Evolutionary conservation across 768 basidiomycete genomes (phyloP).

Genomic region (Suillus bovinus): DNA sequence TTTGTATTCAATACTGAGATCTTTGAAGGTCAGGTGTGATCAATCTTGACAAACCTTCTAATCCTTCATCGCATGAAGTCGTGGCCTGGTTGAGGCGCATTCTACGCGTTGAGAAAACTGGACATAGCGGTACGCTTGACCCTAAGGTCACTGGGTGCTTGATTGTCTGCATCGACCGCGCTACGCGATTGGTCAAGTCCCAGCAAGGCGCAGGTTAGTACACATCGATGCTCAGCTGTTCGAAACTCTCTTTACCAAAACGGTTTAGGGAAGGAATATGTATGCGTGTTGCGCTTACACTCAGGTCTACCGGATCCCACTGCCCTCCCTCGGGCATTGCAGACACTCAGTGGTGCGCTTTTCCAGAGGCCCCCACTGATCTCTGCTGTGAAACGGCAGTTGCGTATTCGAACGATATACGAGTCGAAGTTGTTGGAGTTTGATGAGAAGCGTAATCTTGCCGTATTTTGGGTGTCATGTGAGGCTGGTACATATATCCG

Average conservation of each 20-base stretch:
- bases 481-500: constrained; percentile 97
- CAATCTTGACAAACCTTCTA: constrained; percentile 99
- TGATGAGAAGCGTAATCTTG: constrained; percentile 95
- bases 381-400: constrained; percentile 97
- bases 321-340: constrained; percentile 87
- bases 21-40: constrained; percentile 90
- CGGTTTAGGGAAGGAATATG: constrained; percentile 89
- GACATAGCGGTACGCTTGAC: constrained; percentile 97
- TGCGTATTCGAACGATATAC: constrained; percentile 96
- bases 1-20: constrained; percentile 3
- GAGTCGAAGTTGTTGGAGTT: constrained; percentile 95
- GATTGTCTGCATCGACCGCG: constrained; percentile 99
- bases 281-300: constrained; percentile 94
- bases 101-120: constrained; percentile 95
- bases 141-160: constrained; percentile 99
- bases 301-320: constrained; percentile 77
- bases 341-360: constrained; percentile 95
- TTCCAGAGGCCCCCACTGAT: constrained; percentile 99
- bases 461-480: constrained; percentile 98
- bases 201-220: constrained; percentile 93
- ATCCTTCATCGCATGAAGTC: constrained; percentile 98
- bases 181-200: constrained; percentile 95
- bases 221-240: background rate
- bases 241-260: constrained; percentile 7
- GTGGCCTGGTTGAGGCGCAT: constrained; percentile 99